phyloP scores from a whole-genome alignment of 345 rosid genomes.

The Boechera divaricarpa region DNA sequence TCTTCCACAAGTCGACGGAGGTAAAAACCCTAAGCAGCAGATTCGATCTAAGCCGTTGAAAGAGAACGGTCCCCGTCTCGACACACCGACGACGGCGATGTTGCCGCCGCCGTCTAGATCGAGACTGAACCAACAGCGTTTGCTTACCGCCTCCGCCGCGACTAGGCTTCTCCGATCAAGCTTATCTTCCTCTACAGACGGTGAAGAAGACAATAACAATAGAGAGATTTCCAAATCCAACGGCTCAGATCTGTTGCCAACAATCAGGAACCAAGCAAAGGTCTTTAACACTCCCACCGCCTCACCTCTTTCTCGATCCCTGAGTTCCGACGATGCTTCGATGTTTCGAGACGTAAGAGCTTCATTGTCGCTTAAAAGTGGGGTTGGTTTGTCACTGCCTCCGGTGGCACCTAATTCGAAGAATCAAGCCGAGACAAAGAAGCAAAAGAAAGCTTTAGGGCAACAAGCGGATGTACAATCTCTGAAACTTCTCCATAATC shows the following conservation, averaged over 20 bases:
- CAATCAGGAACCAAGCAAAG: slow-evolving; percentile 20
- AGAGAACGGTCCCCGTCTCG: slow-evolving; percentile 42
- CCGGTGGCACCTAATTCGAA: slow-evolving; percentile 59
- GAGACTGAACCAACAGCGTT: slow-evolving; percentile 37
- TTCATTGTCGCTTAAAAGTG: slow-evolving; percentile 42
- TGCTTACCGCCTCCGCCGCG: slow-evolving; percentile 57
- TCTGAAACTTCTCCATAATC: slow-evolving; percentile 71
- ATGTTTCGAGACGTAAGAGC: slow-evolving; percentile 43
- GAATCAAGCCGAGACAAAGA: slow-evolving; percentile 49
- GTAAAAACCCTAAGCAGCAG: slow-evolving; percentile 28
- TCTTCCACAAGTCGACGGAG: slow-evolving; percentile 38
- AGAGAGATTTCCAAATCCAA: slow-evolving; percentile 21
- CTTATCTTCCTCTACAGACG: slow-evolving; percentile 35
- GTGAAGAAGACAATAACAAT: slow-evolving; percentile 26
- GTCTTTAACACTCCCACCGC: slow-evolving; percentile 23
- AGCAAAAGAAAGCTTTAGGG: slow-evolving; percentile 51
- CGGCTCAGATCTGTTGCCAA: slow-evolving; percentile 33
- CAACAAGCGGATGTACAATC: slow-evolving; percentile 71
- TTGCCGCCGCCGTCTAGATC: slow-evolving; percentile 45
- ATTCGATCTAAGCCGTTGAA: slow-evolving; percentile 43
- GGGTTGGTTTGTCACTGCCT: slow-evolving; percentile 58
- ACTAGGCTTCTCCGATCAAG: slow-evolving; percentile 65
- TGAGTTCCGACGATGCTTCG: slow-evolving; percentile 37
- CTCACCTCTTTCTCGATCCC: slow-evolving; percentile 40
- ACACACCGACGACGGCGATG: slow-evolving; percentile 38